These are phyloP conservation scores for Aspergillus bridgeri DNA, from an alignment of 495 filamentous ascomycete genomes.

Conservation along the genomic window DNA sequence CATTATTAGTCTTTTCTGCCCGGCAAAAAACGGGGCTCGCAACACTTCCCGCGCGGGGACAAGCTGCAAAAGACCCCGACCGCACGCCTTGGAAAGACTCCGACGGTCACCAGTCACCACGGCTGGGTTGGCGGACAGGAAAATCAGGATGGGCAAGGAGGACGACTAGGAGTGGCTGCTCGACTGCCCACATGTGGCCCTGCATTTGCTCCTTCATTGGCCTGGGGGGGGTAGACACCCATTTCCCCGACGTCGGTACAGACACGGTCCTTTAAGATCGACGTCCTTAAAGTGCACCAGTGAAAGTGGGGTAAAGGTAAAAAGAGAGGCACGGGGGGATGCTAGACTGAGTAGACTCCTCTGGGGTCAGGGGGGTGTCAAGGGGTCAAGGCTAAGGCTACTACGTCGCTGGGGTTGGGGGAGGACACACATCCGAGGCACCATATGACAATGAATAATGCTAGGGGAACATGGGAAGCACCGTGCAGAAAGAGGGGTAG, in stretches of 20 bases:
- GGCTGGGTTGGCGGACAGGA: too few relatives aligned
- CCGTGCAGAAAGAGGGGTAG: slow-evolving; percentile 8
- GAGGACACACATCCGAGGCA: slow-evolving; percentile 4
- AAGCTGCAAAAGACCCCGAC: not conserved
- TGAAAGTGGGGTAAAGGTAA: slow-evolving; percentile 8
- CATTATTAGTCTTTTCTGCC: slow-evolving; percentile 23
- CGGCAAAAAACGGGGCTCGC: slow-evolving; percentile 16
- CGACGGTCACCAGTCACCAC: too few relatives aligned
- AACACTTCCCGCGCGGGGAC: slow-evolving; percentile 12
- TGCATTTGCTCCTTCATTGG: slow-evolving; percentile 6
- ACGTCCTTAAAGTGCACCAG: slow-evolving; percentile 1
- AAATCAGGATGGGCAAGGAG: not conserved
- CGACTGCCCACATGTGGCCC: slow-evolving; percentile 7
- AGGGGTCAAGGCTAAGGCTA: too few relatives aligned
- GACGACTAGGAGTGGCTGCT: not conserved
- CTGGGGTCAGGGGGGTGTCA: too few relatives aligned
- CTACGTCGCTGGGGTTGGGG: not conserved
- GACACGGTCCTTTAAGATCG: slow-evolving; percentile 1
- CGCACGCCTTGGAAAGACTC: too few relatives aligned
- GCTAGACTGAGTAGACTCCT: too few relatives aligned
- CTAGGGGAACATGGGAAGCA: not conserved
- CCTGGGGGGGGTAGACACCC: not conserved
- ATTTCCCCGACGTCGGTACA: not conserved
- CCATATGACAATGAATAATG: slow-evolving; percentile 6
- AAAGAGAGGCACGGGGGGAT: not conserved